Conservation (phyloP, 305 asterid genomes). For the Salvia sclarea region DNA sequence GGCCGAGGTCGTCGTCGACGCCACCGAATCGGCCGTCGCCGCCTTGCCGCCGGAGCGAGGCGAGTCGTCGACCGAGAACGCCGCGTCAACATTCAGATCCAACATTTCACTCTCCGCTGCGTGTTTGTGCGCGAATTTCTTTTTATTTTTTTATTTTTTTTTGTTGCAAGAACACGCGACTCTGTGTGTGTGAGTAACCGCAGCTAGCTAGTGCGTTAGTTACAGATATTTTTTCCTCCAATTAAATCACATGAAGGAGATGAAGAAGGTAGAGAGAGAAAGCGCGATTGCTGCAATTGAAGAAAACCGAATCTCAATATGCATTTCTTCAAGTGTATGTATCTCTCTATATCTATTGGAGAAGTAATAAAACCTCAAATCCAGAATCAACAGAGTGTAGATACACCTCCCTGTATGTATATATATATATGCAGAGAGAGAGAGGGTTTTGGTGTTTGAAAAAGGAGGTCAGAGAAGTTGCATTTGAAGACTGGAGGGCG, state of each 20-base stretch:
- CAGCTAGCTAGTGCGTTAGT: conserved; percentile 33
- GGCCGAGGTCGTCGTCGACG: conserved; percentile 59
- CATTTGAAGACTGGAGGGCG: conserved; percentile 34
- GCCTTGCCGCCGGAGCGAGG: conserved; percentile 34
- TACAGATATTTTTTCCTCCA: conserved; percentile 30
- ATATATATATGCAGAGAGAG: conserved; percentile 24
- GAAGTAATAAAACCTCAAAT: neutral
- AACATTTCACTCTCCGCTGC: conserved; percentile 50
- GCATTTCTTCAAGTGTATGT: neutral
- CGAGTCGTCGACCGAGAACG: conserved; percentile 40
- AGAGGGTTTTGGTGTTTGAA: conserved; percentile 17
- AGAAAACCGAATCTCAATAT: conserved; percentile 12
- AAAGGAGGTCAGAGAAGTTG: conserved; percentile 38
- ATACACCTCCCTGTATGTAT: conserved; percentile 33
- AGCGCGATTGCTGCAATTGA: neutral
- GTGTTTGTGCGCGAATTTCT: conserved; percentile 24
- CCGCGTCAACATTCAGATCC: conserved; percentile 82
- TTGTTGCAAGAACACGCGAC: too few relatives aligned
- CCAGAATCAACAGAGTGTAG: conserved; percentile 5
- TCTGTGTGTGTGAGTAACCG: conserved; percentile 1
- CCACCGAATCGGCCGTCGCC: conserved; percentile 46
- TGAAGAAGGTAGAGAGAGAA: conserved; percentile 32
- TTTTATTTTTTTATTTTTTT: too few relatives aligned
- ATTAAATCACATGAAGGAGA: conserved; percentile 35
- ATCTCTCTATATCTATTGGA: neutral